phyloP scores from a whole-genome alignment of 2,329 filamentous ascomycete genomes.

The Macroventuria anomochaeta region DNA sequence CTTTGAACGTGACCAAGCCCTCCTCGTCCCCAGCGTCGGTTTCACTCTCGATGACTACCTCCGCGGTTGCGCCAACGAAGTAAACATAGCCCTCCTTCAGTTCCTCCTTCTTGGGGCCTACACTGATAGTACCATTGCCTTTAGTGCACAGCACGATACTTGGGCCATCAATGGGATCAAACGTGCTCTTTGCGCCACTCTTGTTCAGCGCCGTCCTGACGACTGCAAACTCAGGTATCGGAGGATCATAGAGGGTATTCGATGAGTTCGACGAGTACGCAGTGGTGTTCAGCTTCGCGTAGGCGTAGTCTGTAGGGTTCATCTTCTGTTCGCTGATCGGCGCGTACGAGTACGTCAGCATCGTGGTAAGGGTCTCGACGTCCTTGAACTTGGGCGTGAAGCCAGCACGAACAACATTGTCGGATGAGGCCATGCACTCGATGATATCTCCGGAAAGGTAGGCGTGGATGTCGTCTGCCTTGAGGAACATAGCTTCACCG shows the following conservation, averaged over 20 bases:
- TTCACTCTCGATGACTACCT: slow-evolving; percentile 75
- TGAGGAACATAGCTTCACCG: slow-evolving; percentile 94
- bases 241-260: slow-evolving; percentile 84
- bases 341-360: slow-evolving; percentile 94
- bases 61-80: slow-evolving; percentile 83
- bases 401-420: slow-evolving; percentile 96
- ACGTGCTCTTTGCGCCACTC: slow-evolving; percentile 79
- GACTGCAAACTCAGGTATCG: slow-evolving; percentile 95
- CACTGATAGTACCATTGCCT: slow-evolving; percentile 81
- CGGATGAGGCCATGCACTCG: slow-evolving; percentile 98
- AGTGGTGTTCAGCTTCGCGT: slow-evolving; percentile 78
- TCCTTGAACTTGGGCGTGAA: slow-evolving; percentile 99
- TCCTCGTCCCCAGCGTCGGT: slow-evolving; percentile 59
- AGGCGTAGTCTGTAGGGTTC: slow-evolving; percentile 82
- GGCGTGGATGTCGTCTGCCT: slow-evolving; percentile 96
- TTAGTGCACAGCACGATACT: slow-evolving; percentile 91
- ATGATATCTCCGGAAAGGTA: slow-evolving; percentile 94
- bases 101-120: slow-evolving; percentile 80
- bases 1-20: slow-evolving; percentile 87
- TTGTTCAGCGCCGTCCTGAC: slow-evolving; percentile 77
- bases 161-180: slow-evolving; percentile 85
- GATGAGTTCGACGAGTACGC: slow-evolving; percentile 81
- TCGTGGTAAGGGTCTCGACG: slow-evolving; percentile 82
- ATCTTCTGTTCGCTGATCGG: slow-evolving; percentile 97
- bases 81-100: slow-evolving; percentile 60